A percentile compares a stretch with the other conserved stretches of the same genome.
These are phyloP conservation scores for Pleurotus pulmonarius DNA, from an alignment of 768 basidiomycete species.

Conservation along the genomic window DNA sequence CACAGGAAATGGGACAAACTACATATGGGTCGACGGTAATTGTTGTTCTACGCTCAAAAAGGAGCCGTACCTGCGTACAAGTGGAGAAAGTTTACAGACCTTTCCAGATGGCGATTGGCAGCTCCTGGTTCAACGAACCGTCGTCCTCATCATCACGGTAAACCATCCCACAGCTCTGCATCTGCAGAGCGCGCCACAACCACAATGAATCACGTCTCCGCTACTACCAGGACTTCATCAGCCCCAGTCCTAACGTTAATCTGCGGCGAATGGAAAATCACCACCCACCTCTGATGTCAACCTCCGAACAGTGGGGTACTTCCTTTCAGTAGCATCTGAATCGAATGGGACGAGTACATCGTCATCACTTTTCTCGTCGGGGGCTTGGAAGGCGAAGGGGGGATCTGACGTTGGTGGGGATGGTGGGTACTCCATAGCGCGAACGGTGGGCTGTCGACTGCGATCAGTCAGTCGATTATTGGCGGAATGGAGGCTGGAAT, in stretches of 20 bases:
- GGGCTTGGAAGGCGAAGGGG: neutral
- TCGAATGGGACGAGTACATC: slow-evolving; percentile 1
- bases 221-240: slow-evolving; percentile 3
- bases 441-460: neutral
- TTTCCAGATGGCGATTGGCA: neutral
- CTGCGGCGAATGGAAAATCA: neutral
- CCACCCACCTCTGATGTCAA: slow-evolving; percentile 4
- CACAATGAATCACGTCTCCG: neutral
- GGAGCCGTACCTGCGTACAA: no score
- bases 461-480: neutral
- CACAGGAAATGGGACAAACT: no score
- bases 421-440: neutral
- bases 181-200: neutral
- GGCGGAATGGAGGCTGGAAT: neutral
- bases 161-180: slow-evolving; percentile 9
- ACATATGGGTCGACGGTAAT: no score
- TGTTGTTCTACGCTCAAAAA: no score
- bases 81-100: neutral
- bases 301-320: neutral
- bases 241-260: no score
- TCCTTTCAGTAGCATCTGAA: neutral
- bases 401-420: neutral
- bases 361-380: neutral
- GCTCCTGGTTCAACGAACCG: neutral
- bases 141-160: slow-evolving; percentile 1